A percentile compares a stretch with the other conserved stretches of the same genome.
Evolutionary conservation across 441 rosid genomes (phyloP).

Genomic region (Macaranga tanarius): DNA sequence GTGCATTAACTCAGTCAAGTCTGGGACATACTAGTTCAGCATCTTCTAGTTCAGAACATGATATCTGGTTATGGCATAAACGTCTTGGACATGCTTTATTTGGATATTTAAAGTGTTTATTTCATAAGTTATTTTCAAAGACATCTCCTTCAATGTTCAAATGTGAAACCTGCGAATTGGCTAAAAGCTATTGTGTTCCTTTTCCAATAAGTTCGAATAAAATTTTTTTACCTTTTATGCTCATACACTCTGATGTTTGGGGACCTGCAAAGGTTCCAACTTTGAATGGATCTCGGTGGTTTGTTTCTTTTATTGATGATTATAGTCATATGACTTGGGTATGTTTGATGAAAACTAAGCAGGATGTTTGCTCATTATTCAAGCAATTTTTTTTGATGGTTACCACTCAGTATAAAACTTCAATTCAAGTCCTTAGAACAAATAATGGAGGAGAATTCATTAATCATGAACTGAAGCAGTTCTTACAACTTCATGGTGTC

Average conservation of each 20-base stretch:
- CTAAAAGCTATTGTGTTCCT: constrained; percentile 1
- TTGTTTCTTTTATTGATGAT: constrained; percentile 11
- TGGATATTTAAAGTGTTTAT: not conserved
- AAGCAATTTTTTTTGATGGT: not conserved
- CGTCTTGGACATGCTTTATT: not conserved
- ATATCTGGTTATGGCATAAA: not conserved
- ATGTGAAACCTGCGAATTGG: constrained; percentile 5
- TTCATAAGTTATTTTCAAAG: not conserved
- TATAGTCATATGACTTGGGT: not conserved
- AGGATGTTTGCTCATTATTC: not conserved
- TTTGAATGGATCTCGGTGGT: not conserved
- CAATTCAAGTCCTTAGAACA: not conserved
- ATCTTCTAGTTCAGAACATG: not conserved
- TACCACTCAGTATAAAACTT: not conserved
- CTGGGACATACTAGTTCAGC: not conserved
- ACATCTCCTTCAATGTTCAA: not conserved
- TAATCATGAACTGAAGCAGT: not conserved
- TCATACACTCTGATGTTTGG: constrained; percentile 10
- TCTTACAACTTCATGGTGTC: not conserved
- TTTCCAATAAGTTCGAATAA: not conserved
- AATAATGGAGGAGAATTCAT: constrained; percentile 15
- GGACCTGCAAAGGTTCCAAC: not conserved
- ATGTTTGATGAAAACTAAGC: constrained; percentile 9
- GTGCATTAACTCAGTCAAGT: not conserved
- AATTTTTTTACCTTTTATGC: not conserved